Base-by-base conservation (phyloP, 2,329 filamentous ascomycete genomes). In the Penicillium sp. region DNA sequence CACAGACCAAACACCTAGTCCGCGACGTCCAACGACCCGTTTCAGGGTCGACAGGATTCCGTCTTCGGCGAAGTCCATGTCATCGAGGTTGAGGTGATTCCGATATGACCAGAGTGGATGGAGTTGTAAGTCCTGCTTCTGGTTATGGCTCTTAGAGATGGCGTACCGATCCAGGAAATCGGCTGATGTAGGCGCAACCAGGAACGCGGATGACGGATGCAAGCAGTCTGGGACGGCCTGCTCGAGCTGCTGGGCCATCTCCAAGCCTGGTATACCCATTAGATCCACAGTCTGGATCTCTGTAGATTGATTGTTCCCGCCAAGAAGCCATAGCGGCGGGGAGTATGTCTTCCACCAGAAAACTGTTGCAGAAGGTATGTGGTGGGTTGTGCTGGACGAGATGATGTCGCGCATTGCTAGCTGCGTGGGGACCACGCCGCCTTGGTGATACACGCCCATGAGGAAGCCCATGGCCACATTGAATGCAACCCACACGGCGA, bases 331-430 rank as follows among this genome's bases (percentile, higher is more conserved):
- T 8, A 73, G 70, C 3, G 79, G 79, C 2, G 79, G 79, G 8
- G 77, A 77, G 60, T 82, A 82, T 3, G 79, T 81, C 58, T 81
- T 81, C 79, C 79, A 82, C 79, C 79, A 82, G 53, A 80, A 71
- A 14, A 79, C 75, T 5, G 74, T 74, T 8, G 69, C 70, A 9
- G 45, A 50, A n/a, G 57, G 50, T 19, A 47, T 39, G 6, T 48
- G 48, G 7, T 55, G 42, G 44, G 46, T 45, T 13, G 60, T 60
- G 47, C 67, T 71, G 7, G 66, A 61, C 2, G 69, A 62, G 26
- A 74, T 58, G 29, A 76, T 71, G 9, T 66, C 62, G 18, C 74
- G 75, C 11, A 81, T 74, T 29, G 74, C 74, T 16, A 80, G 64
- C 56, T 81, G 79, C 10, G 75, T 70, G 8, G 79, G 78, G 29